A percentile compares a stretch with the other conserved stretches of the same genome.
These are phyloP conservation scores for Cryptococcus sp. DNA, from an alignment of 1,284 basidiomycete genomes.

Conservation along the genomic window DNA sequence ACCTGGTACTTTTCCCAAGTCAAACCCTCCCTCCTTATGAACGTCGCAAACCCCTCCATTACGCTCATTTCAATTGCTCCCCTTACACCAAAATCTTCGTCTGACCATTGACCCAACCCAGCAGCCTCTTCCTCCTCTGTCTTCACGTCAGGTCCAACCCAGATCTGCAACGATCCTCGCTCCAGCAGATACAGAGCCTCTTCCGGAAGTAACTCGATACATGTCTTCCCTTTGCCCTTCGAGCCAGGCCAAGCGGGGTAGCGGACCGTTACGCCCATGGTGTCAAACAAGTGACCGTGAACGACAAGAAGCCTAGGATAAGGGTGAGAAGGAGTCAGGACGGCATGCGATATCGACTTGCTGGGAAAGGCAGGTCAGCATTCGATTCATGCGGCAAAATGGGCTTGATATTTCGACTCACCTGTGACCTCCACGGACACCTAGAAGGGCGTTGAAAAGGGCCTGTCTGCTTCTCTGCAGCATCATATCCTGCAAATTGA, in stretches of 20 bases:
- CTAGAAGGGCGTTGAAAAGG: conserved; percentile 77
- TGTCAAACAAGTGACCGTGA: conserved; percentile 74
- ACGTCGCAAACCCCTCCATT: conserved; percentile 81
- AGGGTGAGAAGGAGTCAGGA: conserved; percentile 36
- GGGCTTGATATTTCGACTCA: conserved; percentile 44
- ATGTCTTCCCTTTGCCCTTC: conserved; percentile 62
- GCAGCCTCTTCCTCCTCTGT: conserved; percentile 19
- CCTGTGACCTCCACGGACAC: conserved; percentile 73
- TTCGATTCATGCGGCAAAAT: not conserved
- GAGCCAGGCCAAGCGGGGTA: conserved; percentile 56
- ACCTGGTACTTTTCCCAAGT: conserved; percentile 87
- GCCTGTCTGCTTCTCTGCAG: conserved; percentile 79
- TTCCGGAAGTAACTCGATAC: conserved; percentile 82
- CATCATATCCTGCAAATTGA: conserved; percentile 66
- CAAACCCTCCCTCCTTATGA: conserved; percentile 75
- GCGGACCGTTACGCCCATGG: conserved; percentile 70
- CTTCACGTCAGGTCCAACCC: conserved; percentile 56
- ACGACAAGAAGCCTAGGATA: conserved; percentile 65
- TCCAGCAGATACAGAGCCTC: conserved; percentile 92
- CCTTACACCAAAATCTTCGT: conserved; percentile 66
- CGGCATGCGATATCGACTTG: conserved; percentile 52
- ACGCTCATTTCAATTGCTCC: conserved; percentile 91
- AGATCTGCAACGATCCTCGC: conserved; percentile 81
- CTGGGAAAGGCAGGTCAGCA: conserved; percentile 24
- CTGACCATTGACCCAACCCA: conserved; percentile 42